Percentiles rank a stretch among this genome's conserved stretches.
phyloP scores from a whole-genome alignment of 2,329 filamentous ascomycete genomes.

The Botryosphaeria dothidea region DNA sequence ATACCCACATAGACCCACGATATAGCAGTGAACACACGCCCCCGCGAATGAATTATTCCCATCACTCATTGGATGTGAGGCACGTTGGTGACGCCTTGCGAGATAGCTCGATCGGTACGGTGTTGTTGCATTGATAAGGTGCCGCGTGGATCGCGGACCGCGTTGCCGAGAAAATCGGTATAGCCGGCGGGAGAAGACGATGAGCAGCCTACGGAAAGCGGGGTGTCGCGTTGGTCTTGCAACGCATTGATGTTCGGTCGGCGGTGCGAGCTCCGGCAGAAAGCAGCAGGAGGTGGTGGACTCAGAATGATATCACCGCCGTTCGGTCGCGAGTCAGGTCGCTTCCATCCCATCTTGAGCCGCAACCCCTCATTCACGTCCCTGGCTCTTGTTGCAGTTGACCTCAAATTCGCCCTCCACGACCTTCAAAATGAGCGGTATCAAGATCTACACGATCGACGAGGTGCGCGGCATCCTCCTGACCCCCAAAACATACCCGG shows the following conservation, averaged over 20 bases:
- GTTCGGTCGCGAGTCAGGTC: background rate
- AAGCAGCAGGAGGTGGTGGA: background rate
- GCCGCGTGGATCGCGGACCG: background rate
- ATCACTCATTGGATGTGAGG: background rate
- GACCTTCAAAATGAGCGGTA: constrained; percentile 1
- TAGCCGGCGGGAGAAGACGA: background rate
- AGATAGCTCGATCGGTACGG: background rate
- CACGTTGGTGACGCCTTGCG: background rate
- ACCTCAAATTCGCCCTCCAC: background rate
- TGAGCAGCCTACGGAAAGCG: background rate
- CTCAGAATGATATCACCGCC: constrained; percentile 10
- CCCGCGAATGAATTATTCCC: background rate
- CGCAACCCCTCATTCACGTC: constrained; percentile 2
- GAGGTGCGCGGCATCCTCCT: constrained; percentile 1
- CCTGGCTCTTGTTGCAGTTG: background rate
- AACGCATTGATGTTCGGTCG: background rate
- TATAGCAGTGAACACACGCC: background rate
- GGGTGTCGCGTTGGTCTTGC: background rate
- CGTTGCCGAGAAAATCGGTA: background rate
- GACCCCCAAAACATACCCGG: background rate
- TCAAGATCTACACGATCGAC: constrained; percentile 18
- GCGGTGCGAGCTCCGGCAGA: background rate
- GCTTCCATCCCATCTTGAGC: background rate
- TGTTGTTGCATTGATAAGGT: background rate
- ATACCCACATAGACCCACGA: background rate